phyloP scores from a whole-genome alignment of 768 basidiomycete species.

The Calocybe cyanea region DNA sequence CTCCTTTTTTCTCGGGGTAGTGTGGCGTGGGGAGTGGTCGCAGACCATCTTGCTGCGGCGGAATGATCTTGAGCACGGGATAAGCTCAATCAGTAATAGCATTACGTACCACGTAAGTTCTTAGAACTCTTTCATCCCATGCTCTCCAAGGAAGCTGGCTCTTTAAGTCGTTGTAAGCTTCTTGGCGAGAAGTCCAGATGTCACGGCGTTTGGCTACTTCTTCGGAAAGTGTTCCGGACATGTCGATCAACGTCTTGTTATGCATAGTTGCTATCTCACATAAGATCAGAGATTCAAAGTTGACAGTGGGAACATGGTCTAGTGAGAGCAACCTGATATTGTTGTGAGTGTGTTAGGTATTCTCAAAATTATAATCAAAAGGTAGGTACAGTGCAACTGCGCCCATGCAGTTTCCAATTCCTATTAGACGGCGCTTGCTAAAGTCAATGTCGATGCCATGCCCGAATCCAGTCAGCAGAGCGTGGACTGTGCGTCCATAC shows the following conservation, averaged over 20 bases:
- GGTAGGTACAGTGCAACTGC: conserved; percentile 38
- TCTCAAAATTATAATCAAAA: background rate
- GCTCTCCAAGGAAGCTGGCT: conserved; percentile 35
- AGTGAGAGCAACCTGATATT: conserved; percentile 34
- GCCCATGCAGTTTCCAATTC: conserved; percentile 56
- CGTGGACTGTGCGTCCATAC: conserved; percentile 43
- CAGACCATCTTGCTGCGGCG: conserved; percentile 41
- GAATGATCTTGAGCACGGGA: background rate
- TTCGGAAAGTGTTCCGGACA: conserved; percentile 20
- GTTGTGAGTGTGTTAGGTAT: background rate
- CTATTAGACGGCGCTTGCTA: conserved; percentile 40
- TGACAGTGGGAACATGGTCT: conserved; percentile 35
- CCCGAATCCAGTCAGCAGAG: conserved; percentile 45
- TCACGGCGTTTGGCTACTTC: conserved; percentile 41
- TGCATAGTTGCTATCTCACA: conserved; percentile 43
- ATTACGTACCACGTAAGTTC: conserved; percentile 35
- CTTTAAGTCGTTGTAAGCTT: conserved; percentile 38
- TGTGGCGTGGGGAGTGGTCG: conserved; percentile 35
- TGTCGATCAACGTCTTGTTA: conserved; percentile 13
- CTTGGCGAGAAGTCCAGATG: conserved; percentile 46
- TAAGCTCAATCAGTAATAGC: background rate
- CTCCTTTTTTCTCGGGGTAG: conserved; percentile 40
- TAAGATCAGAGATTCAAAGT: conserved; percentile 36
- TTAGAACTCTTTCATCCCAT: conserved; percentile 49
- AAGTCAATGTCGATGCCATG: conserved; percentile 48